phyloP scores from a whole-genome alignment of 164 flowering plant species.

The Brasenia schreberi region DNA sequence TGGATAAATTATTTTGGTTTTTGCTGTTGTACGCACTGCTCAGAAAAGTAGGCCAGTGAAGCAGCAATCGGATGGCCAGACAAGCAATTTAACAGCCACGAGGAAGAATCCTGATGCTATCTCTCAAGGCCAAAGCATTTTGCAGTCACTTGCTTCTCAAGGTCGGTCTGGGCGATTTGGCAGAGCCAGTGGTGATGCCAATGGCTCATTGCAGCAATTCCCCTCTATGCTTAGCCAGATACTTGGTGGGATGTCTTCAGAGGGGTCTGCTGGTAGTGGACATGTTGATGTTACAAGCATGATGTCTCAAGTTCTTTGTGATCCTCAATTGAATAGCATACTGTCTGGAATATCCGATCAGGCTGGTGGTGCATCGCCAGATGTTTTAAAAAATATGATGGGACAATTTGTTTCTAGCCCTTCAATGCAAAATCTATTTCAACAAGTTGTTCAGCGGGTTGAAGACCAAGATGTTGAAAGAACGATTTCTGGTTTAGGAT shows the following conservation, averaged over 20 bases:
- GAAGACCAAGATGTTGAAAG: conserved; percentile 45
- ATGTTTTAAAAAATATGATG: conserved; percentile 60
- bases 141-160: conserved; percentile 43
- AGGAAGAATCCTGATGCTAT: conserved; percentile 18
- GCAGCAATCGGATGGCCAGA: conserved; percentile 16
- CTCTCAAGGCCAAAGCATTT: conserved; percentile 28
- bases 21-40: conserved; percentile 13
- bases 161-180: conserved; percentile 6
- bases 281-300: conserved; percentile 36
- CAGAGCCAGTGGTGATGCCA: conserved; percentile 12
- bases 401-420: conserved; percentile 76
- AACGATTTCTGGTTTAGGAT: conserved; percentile 48
- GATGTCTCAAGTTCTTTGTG: conserved; percentile 66
- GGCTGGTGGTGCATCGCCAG: conserved; percentile 72
- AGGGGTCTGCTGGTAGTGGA: conserved; percentile 20
- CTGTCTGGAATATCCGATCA: conserved; percentile 71
- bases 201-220: conserved; percentile 10
- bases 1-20: neutral
- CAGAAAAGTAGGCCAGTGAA: conserved; percentile 28
- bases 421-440: conserved; percentile 53
- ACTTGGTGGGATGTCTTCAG: conserved; percentile 9
- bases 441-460: conserved; percentile 69
- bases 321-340: conserved; percentile 55
- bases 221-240: conserved; percentile 14
- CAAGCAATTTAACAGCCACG: conserved; percentile 9